phyloP scores from a whole-genome alignment of 257 asterid species.

The Fraxinus anomala region DNA sequence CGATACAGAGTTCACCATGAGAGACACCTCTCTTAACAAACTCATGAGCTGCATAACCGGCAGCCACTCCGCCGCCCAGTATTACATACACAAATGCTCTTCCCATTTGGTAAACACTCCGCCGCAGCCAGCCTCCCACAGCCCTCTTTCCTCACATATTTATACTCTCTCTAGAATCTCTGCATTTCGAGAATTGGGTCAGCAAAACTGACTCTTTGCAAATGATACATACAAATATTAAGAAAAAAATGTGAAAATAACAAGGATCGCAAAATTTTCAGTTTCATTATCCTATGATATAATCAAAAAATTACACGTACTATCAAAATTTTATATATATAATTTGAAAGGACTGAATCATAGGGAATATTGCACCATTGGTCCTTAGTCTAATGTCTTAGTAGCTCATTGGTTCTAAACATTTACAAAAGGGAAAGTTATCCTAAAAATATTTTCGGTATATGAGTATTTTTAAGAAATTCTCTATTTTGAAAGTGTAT shows the following conservation, averaged over 20 bases:
- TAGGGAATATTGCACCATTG: neutral
- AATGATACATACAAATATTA: neutral
- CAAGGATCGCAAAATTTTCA: slow-evolving; percentile 17
- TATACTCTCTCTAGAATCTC: slow-evolving; percentile 24
- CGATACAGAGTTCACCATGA: slow-evolving; percentile 89
- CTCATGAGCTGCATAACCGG: slow-evolving; percentile 93
- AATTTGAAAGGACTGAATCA: too few species aligned
- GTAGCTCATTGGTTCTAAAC: neutral
- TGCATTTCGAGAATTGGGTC: slow-evolving; percentile 33
- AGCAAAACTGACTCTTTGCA: slow-evolving; percentile 12
- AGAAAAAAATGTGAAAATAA: neutral
- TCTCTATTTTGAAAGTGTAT: too few species aligned
- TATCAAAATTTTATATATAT: too few species aligned
- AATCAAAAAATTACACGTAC: neutral
- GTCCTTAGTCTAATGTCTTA: neutral
- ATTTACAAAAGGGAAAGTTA: too few species aligned
- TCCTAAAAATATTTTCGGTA: too few species aligned
- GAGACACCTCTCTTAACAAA: slow-evolving; percentile 72
- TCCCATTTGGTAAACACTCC: slow-evolving; percentile 54
- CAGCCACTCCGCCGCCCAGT: slow-evolving; percentile 93
- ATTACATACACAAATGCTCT: slow-evolving; percentile 91
- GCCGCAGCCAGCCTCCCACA: slow-evolving; percentile 2
- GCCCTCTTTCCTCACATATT: neutral
- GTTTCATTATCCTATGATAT: slow-evolving; percentile 2
- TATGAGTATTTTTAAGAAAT: too few species aligned